Conservation (phyloP, 139 green algal species). For the Coelastrella sp. region DNA sequence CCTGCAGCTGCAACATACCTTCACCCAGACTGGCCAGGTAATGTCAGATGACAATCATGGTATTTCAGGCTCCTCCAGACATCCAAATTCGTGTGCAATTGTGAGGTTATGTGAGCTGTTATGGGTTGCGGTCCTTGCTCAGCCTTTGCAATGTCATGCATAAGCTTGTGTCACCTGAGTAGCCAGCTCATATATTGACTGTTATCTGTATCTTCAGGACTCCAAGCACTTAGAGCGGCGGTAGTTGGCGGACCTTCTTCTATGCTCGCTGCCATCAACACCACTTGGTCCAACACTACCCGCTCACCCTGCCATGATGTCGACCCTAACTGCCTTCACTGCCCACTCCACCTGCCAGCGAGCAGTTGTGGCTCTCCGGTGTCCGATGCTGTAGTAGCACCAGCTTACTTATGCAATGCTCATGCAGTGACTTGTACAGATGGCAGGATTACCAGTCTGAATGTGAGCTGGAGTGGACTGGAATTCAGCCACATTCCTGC, state of each 20-base stretch:
- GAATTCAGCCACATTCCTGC: not conserved
- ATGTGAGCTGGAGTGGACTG: not conserved
- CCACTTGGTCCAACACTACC: not conserved
- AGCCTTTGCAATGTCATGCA: no score
- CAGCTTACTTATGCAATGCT: slow-evolving; percentile 31
- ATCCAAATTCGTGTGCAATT: no score
- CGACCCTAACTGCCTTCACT: slow-evolving; percentile 30
- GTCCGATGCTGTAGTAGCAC: not conserved
- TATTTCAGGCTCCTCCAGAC: no score
- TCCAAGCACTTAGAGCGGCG: not conserved
- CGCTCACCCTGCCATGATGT: slow-evolving; percentile 30
- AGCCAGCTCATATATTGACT: not conserved
- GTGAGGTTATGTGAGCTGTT: no score
- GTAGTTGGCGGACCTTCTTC: not conserved
- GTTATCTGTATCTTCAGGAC: not conserved
- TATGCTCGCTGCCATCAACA: not conserved
- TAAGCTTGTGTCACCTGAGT: no score
- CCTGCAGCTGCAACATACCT: not conserved
- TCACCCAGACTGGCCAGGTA: not conserved
- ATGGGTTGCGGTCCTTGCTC: no score
- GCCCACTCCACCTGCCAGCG: not conserved
- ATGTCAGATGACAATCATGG: no score
- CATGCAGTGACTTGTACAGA: not conserved
- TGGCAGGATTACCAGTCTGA: not conserved
- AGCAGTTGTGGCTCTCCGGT: not conserved